phyloP scores from a whole-genome alignment of 2,329 filamentous ascomycete species.

The Hymenoscyphus albidus region DNA sequence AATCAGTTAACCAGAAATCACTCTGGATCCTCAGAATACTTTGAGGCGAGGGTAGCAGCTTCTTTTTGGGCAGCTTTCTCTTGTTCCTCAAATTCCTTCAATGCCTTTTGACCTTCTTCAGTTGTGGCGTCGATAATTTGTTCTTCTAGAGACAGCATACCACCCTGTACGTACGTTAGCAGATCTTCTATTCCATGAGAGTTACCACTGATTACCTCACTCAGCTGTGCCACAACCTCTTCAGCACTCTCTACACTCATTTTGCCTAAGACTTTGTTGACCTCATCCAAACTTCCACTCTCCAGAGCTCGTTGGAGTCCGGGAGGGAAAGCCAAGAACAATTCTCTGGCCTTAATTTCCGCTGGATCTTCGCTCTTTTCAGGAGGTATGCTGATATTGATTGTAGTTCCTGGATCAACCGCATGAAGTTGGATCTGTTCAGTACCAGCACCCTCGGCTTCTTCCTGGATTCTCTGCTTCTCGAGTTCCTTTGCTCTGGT shows the following conservation, averaged over 20 bases:
- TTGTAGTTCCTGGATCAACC: constrained; percentile 87
- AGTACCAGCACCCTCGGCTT: constrained; percentile 57
- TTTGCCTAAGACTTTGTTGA: constrained; percentile 81
- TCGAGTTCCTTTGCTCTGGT: constrained; percentile 54
- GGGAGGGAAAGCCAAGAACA: constrained; percentile 81
- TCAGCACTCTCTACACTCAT: constrained; percentile 89
- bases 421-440: constrained; percentile 98
- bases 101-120: constrained; percentile 72
- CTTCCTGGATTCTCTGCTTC: constrained; percentile 49
- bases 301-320: constrained; percentile 79
- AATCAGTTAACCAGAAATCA: constrained; percentile 19
- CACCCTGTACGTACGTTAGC: constrained; percentile 49
- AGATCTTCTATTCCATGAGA: background rate
- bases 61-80: constrained; percentile 34
- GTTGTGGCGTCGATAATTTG: constrained; percentile 95
- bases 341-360: constrained; percentile 59
- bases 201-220: constrained; percentile 51
- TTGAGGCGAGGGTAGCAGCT: constrained; percentile 21
- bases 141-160: constrained; percentile 86
- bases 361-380: constrained; percentile 62
- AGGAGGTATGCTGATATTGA: constrained; percentile 80
- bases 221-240: constrained; percentile 74
- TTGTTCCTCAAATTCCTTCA: constrained; percentile 69
- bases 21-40: constrained; percentile 36
- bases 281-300: constrained; percentile 82